These are phyloP conservation scores for Coffea eugenioides DNA, from an alignment of 257 asterid species.

Conservation along the genomic window DNA sequence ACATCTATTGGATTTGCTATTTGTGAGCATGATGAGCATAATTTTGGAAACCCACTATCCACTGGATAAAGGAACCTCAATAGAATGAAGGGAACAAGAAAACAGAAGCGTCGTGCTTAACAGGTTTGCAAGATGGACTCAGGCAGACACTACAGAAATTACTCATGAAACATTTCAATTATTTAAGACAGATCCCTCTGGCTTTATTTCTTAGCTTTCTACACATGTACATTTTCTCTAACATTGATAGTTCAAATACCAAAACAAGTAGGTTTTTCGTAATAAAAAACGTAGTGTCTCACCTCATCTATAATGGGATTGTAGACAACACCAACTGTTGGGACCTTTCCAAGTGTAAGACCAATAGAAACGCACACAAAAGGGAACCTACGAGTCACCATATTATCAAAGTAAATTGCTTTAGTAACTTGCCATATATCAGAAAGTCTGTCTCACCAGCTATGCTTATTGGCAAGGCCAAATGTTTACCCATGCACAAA, in stretches of 20 bases:
- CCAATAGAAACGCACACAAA: slow-evolving; percentile 90
- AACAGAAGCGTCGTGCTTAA: neutral
- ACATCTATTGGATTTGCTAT: neutral
- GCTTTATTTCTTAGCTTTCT: neutral
- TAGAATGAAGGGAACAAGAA: neutral
- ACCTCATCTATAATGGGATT: slow-evolving; percentile 91
- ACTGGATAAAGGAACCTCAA: neutral
- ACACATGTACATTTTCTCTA: no score
- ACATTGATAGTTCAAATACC: neutral
- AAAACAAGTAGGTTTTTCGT: neutral
- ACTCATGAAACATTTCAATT: neutral
- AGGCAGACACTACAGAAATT: neutral
- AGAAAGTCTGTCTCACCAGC: neutral
- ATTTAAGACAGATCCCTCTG: neutral
- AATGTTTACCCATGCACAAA: slow-evolving; percentile 84
- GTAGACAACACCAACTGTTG: slow-evolving; percentile 81
- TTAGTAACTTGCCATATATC: neutral
- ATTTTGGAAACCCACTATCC: neutral
- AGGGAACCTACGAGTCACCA: slow-evolving; percentile 56
- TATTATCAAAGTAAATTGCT: slow-evolving; percentile 17
- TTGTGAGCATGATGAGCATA: neutral
- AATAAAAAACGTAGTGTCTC: slow-evolving; percentile 6
- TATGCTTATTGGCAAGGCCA: slow-evolving; percentile 11
- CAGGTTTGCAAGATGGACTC: neutral
- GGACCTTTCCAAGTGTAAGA: slow-evolving; percentile 65